Evolutionary conservation across 2,329 filamentous ascomycete species (phyloP).

Genomic region (Ophiostoma perfectum): DNA sequence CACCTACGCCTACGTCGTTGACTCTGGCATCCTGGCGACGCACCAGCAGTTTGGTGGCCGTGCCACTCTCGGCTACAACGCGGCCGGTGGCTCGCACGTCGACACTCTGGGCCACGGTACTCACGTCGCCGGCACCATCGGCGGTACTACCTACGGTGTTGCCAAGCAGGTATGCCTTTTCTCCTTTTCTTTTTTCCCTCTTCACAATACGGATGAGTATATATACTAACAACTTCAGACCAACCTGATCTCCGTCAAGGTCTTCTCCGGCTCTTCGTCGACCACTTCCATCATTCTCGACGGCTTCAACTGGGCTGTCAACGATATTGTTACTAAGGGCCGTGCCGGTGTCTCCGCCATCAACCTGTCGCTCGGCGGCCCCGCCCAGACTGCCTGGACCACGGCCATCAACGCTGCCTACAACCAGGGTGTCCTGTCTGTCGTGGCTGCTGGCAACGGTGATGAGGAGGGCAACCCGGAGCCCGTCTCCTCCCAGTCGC

Average conservation of each 20-base stretch:
- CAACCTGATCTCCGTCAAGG: conserved; percentile 94
- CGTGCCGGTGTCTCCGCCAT: conserved; percentile 93
- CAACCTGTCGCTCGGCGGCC: conserved; percentile 99
- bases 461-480: conserved; percentile 83
- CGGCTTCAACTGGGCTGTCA: conserved; percentile 91
- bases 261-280: conserved; percentile 95
- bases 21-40: conserved; percentile 88
- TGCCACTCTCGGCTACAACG: conserved; percentile 97
- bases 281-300: conserved; percentile 99
- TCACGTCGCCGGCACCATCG: conserved; percentile 97
- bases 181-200: no score
- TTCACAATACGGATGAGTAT: no score
- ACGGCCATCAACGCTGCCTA: conserved; percentile 91
- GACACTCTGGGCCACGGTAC: conserved; percentile 99
- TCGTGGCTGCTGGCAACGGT: conserved; percentile 96
- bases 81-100: conserved; percentile 71
- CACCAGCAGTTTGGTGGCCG: conserved; percentile 98
- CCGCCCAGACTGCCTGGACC: conserved; percentile 90
- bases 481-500: conserved; percentile 72
- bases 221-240: conserved; percentile 33
- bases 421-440: conserved; percentile 87
- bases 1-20: conserved; percentile 97
- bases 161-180: conserved; percentile 71
- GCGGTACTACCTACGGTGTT: conserved; percentile 97
- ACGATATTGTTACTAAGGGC: conserved; percentile 68